Base-by-base conservation (phyloP, 1,139 yeast species). In the Yamadazyma buinensis region DNA sequence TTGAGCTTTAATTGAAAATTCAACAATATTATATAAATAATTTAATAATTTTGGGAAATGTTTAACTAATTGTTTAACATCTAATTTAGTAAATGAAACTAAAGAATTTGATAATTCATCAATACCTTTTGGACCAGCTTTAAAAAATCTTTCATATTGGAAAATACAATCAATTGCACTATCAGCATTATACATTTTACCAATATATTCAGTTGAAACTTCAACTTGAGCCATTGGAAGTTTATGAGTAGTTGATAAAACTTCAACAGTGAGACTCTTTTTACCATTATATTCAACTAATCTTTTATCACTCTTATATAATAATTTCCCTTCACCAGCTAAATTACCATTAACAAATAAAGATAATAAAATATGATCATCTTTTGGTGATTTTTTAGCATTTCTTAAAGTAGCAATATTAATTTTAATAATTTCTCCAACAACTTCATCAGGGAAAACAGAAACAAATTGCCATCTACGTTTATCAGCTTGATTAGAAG, bases 401-500 rank as follows among this genome's bases (percentile, higher is more conserved):
- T 49, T 51, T 41, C 63, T 63, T 38, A 54, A 48, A 2, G 74
- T 70, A 22, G 81, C 62, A 33, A 84, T 97, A 39, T 73, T 71
- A 18, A 82, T 65, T 49, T 78, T 73, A 32, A 83, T 67, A 37
- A 75, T 69, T 54, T 83, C 92, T 26, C 94, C 94, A 42, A 84
- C 66, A 9, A 76, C 69, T 55, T 87, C 96, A 32, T 76, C 83
- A 2, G 88, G 80, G 48, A 72, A 71, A 11, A 84, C 87, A 2
- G 94, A 80, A n/a, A 84, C 72, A 48, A 87, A 84, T 41, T 77
- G 79, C 95, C 95, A 87, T 14, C 59, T 48, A 17, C 67, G 58
- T 28, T 61, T 59, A 21, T 72, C 74, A 22, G 61, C 59, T 49
- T 80, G 84, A 55, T 83, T 83, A 0, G 86, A 72, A 7, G 87